Base-by-base conservation (phyloP, 2,329 filamentous ascomycete genomes). In the Beauveria scarabaeidicola region DNA sequence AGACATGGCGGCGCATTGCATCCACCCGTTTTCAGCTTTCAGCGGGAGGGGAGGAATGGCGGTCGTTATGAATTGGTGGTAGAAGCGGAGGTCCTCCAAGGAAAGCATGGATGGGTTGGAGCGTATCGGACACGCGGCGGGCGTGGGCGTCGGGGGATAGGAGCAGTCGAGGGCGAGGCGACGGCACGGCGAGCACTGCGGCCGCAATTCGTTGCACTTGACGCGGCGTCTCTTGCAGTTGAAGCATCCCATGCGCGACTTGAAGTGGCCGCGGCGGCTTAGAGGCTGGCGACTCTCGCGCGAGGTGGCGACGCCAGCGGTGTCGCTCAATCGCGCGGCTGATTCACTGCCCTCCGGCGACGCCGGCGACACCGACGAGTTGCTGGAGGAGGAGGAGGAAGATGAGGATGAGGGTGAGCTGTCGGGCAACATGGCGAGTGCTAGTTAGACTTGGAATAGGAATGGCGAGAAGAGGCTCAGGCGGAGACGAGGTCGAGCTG, bases 41-140 rank as follows among this genome's bases (percentile, higher is more conserved):
- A 75, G 60, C 6, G 73, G 74, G 9, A 75, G 58, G 1, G 72
- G 70, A 2, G 73, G 73, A 47, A 72, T 72, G 5, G 77, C 78
- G 2, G 72, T 66, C 1, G 75, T 69, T 13, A 81, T 63, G 61
- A 80, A 81, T 62, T 80, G 78, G 61, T 80, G 77, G 61, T 80
- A 80, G 63, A 79, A 78, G 8, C 75, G 70, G 67, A 81, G 71
- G 62, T 81, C 78, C 46, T 77, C 69, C 17, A 74, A 65, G 27
- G 68, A 70, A 59, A 78, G 76, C 32, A 52, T 59, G 25, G 64
- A 62, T 27, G 63, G 47, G 8, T 61, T 54, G 40, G 64, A 53
- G 17, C 62, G 58, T 17, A 64, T 52, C 9, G 52, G 52, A 21
- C 43, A 41, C 0, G 46, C 32, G 52, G 36, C 40, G 19, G 51